phyloP scores from a whole-genome alignment of 139 green algal genomes.

The Closterium sp. region DNA sequence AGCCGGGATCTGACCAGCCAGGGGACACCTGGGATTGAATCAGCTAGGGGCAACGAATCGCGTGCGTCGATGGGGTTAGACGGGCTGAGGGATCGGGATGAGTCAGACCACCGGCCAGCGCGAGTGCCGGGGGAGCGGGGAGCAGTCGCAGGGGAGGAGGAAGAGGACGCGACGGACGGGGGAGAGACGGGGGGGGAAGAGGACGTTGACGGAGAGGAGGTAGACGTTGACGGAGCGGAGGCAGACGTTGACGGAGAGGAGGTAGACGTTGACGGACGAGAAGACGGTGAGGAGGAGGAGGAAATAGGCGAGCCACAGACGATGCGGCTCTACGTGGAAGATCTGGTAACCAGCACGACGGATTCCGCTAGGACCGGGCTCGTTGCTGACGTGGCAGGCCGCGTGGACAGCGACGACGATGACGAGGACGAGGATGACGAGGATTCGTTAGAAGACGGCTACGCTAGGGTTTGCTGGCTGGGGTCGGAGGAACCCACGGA shows the following conservation, averaged over 20 bases:
- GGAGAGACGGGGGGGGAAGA: too few species aligned
- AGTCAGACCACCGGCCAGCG: background rate
- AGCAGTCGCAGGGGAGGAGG: too few species aligned
- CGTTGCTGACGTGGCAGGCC: background rate
- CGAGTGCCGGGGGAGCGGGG: background rate
- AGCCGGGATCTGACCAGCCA: too few species aligned
- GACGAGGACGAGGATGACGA: constrained; percentile 36
- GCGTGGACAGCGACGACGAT: constrained; percentile 34
- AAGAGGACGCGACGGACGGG: too few species aligned
- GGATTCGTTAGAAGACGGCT: background rate
- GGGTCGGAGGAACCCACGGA: background rate
- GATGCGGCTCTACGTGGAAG: background rate
- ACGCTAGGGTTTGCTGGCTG: constrained; percentile 52
- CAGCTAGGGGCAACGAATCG: background rate
- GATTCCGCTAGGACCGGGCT: background rate
- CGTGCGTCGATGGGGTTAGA: background rate
- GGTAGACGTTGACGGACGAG: background rate
- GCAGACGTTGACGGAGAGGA: background rate
- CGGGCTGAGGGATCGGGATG: background rate
- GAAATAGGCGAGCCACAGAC: background rate
- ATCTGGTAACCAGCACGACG: background rate
- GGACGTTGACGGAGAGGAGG: background rate
- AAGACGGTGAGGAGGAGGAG: background rate
- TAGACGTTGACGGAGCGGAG: background rate
- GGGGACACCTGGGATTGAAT: background rate